Percentiles rank a stretch among this genome's conserved stretches.
phyloP scores from a whole-genome alignment of 208 protist genomes.

The Leishmania guyanensis region DNA sequence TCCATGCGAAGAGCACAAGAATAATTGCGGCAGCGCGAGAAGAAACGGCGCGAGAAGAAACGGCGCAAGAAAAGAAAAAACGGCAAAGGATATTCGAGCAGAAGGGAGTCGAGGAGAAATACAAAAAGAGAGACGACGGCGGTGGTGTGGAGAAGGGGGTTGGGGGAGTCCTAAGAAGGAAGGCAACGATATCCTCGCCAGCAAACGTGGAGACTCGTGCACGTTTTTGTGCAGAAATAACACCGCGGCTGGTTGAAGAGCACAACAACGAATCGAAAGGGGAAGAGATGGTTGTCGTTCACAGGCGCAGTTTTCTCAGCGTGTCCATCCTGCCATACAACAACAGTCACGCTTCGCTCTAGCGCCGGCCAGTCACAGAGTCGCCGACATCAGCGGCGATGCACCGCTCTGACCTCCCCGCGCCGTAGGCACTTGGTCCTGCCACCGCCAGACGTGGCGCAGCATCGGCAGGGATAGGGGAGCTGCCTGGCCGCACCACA shows the following conservation, averaged over 20 bases:
- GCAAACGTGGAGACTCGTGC: background rate
- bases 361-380: background rate
- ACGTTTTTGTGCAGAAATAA: background rate
- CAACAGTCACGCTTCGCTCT: background rate
- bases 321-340: background rate
- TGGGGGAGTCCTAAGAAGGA: background rate
- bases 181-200: too few species aligned
- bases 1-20: background rate
- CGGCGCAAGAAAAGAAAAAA: background rate
- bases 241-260: background rate
- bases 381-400: background rate
- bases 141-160: background rate
- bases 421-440: background rate
- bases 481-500: background rate
- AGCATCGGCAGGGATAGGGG: background rate
- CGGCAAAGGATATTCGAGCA: background rate
- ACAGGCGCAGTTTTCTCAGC: background rate
- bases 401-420: background rate
- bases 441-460: background rate
- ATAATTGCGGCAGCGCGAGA: background rate
- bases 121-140: background rate
- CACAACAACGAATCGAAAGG: background rate
- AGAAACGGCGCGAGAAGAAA: too few species aligned
- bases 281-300: background rate
- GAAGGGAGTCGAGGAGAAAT: background rate